Conservation (phyloP, 345 rosid species). For the Populus deltoides region DNA sequence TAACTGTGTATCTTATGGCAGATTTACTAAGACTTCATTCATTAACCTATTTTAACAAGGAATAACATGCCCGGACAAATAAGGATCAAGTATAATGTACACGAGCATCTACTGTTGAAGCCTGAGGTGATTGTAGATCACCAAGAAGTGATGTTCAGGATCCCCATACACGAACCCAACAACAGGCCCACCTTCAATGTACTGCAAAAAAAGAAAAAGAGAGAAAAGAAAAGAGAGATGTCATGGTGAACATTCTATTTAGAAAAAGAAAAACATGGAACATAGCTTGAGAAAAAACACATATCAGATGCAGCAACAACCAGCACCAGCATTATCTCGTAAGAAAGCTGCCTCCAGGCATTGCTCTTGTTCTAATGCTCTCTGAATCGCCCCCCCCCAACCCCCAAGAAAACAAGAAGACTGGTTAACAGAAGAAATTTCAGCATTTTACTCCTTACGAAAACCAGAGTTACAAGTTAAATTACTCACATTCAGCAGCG, state of each 20-base stretch:
- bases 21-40: no score
- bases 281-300: neutral
- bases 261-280: neutral
- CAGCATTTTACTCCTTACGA: neutral
- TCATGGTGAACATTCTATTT: neutral
- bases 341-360: slow-evolving; percentile 74
- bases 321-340: slow-evolving; percentile 83
- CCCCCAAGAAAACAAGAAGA: slow-evolving; percentile 10
- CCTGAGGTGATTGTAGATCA: slow-evolving; percentile 81
- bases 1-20: neutral
- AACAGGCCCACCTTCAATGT: slow-evolving; percentile 88
- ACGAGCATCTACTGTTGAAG: slow-evolving; percentile 52
- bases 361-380: slow-evolving; percentile 68
- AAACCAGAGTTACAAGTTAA: slow-evolving; percentile 6
- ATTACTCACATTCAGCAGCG: slow-evolving; percentile 50
- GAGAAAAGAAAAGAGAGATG: slow-evolving; percentile 7
- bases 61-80: slow-evolving; percentile 28
- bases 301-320: slow-evolving; percentile 11
- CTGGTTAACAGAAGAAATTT: neutral
- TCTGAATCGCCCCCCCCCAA: slow-evolving; percentile 37
- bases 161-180: slow-evolving; percentile 95
- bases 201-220: slow-evolving; percentile 44
- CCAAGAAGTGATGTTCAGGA: slow-evolving; percentile 92
- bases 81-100: slow-evolving; percentile 31
- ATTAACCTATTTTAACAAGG: neutral